Percentiles rank a stretch among this genome's conserved stretches.
Evolutionary conservation across 2,329 filamentous ascomycete genomes (phyloP).

Genomic region (Chrysoporthe cubensis): DNA sequence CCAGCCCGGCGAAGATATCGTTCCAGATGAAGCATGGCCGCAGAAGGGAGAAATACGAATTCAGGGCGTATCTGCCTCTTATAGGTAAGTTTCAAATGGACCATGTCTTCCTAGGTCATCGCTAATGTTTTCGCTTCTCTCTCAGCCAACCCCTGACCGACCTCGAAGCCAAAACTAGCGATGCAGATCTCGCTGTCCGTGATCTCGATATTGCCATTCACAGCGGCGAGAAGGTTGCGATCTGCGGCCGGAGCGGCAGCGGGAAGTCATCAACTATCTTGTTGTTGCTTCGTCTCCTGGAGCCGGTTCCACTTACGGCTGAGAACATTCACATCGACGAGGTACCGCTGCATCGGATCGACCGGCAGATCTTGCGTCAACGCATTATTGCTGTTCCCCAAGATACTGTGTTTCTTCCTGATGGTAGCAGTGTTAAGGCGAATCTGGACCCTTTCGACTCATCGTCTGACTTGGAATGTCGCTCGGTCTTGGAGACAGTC

Average conservation of each 20-base stretch:
- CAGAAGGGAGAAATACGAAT: conserved; percentile 34
- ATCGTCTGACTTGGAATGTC: conserved; percentile 31
- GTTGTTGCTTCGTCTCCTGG: conserved; percentile 45
- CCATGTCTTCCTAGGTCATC: not conserved
- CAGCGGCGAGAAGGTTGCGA: conserved; percentile 38
- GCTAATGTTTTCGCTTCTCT: not conserved
- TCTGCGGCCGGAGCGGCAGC: conserved; percentile 39
- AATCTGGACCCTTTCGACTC: conserved; percentile 40
- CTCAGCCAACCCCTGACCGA: not conserved
- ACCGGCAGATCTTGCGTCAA: conserved; percentile 41
- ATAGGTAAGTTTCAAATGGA: not conserved
- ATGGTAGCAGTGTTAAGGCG: conserved; percentile 38
- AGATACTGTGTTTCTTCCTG: conserved; percentile 47
- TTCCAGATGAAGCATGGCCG: conserved; percentile 36
- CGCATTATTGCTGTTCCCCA: conserved; percentile 48
- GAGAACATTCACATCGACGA: conserved; percentile 42
- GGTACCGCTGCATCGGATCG: conserved; percentile 36
- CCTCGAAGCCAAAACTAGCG: not conserved
- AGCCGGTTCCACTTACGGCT: conserved; percentile 34
- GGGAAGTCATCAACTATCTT: conserved; percentile 48
- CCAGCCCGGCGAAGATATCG: conserved; percentile 32
- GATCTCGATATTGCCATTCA: conserved; percentile 36
- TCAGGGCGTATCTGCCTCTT: conserved; percentile 34
- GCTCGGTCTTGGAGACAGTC: conserved; percentile 33
- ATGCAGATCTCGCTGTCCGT: conserved; percentile 34